Evolutionary conservation across 257 asterid genomes (phyloP), one percentile per base, ranked within the genome.

Genomic region (Verbascum thapsus): DNA sequence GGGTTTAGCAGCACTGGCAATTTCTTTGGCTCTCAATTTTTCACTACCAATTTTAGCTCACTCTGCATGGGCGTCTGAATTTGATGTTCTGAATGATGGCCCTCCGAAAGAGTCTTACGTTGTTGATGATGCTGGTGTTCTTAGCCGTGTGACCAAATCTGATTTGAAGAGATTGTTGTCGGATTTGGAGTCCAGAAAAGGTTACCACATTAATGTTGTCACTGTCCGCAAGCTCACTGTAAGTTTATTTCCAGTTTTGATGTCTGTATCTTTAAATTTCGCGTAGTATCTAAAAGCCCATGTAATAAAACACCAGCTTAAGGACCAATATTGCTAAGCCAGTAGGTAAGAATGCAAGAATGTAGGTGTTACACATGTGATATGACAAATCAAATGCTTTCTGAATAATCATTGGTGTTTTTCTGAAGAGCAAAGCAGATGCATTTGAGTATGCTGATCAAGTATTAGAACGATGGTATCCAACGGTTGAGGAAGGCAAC

Each of bases 381-480:
- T 42, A 41, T 53, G 63, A 6, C 8, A 15, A 45, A 26, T 38
- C 41, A 34, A 2, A 38, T 37, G n/a, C 4, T 54, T 42, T 38
- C 64, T 62, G 55, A 60, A 32, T 60, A 45, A 41, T 8, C 34
- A 1, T 12, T 15, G 19, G 63, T 64, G 9, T 56, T 61, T 59
- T 32, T 9, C 69, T 63, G 60, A 73, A 89, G 99, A 94, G 97
- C 84, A 94, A 94, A 82, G 99, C 97, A 0, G 97, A 90, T 74
- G 97, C 96, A 16, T 94, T 94, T 77, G 97, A 94, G 90, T 94
- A 87, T 40, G 99, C 97, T 32, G 99, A 94, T 63, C 95, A 87
- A 82, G 86, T 94, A 41, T 34, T 94, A 69, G 99, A 90, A 58
- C 66, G 74, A 35, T 94, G 99, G 99, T 94, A 94, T 61, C 99